Evolutionary conservation across 2,329 filamentous ascomycete genomes (phyloP).

Genomic region (Fusarium kyushuense): DNA sequence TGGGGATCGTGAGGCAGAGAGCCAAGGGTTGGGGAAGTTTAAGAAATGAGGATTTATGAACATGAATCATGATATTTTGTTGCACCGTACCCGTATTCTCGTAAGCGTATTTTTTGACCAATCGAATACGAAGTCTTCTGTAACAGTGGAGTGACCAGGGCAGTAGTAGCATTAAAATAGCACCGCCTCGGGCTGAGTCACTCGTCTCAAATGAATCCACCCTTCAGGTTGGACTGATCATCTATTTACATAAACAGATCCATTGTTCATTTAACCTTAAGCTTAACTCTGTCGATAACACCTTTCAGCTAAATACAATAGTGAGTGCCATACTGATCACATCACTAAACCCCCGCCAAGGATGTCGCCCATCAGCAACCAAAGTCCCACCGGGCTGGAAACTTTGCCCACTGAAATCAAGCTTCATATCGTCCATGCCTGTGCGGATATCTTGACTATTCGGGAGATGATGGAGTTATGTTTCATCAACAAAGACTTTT

Average conservation of each 20-base stretch:
- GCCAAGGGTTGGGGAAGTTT: constrained; percentile 23
- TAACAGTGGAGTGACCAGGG: background rate
- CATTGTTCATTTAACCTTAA: background rate
- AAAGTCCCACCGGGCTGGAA: accelerated
- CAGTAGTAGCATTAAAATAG: no score
- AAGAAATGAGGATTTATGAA: background rate
- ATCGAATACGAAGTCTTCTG: background rate
- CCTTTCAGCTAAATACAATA: background rate
- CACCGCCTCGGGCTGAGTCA: background rate
- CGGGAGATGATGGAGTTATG: background rate
- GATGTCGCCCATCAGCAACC: background rate
- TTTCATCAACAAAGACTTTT: background rate
- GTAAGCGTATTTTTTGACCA: background rate
- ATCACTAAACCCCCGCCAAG: background rate
- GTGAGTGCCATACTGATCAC: no score
- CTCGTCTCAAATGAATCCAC: no score
- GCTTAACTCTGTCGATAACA: background rate
- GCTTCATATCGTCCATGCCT: background rate
- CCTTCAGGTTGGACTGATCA: background rate
- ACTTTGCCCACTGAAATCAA: background rate
- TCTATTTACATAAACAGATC: background rate
- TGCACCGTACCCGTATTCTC: background rate
- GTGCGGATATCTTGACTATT: background rate
- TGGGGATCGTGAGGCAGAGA: constrained; percentile 22
- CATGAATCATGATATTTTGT: background rate